Conservation (phyloP, 108 stramenopile species). For the Fragilaria radians region DNA sequence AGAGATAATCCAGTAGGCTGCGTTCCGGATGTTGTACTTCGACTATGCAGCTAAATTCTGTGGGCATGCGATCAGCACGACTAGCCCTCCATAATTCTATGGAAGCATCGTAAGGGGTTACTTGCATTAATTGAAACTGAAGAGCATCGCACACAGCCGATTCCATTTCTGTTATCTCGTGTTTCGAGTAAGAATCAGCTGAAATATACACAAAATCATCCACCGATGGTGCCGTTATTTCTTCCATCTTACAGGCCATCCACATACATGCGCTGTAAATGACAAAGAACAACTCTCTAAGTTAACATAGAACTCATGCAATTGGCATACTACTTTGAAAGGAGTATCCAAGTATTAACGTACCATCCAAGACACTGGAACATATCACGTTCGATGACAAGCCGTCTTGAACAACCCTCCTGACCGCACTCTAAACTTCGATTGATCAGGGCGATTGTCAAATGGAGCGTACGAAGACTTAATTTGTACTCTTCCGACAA, state of each 20-base stretch:
- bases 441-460: constrained; percentile 67
- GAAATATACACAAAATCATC: constrained; percentile 70
- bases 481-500: constrained; percentile 70
- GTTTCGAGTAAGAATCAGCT: constrained; percentile 48
- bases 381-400: constrained; percentile 4
- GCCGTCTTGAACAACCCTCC: neutral
- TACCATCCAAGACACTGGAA: constrained; percentile 14
- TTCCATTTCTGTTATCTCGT: constrained; percentile 65
- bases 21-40: neutral
- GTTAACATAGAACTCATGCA: no score
- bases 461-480: constrained; percentile 49
- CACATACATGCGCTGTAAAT: constrained; percentile 56
- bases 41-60: constrained; percentile 7
- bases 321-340: neutral
- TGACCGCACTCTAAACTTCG: constrained; percentile 39
- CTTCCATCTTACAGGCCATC: constrained; percentile 77
- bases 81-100: constrained; percentile 60
- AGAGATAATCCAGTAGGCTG: constrained; percentile 60
- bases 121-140: constrained; percentile 34
- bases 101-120: constrained; percentile 54
- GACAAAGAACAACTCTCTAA: constrained; percentile 1
- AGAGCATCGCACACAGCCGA: constrained; percentile 47
- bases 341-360: constrained; percentile 2
- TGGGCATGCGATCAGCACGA: constrained; percentile 14
- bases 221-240: constrained; percentile 33